phyloP scores from a whole-genome alignment of 2,329 filamentous ascomycete genomes.

The Pseudocercospora macadamiae region DNA sequence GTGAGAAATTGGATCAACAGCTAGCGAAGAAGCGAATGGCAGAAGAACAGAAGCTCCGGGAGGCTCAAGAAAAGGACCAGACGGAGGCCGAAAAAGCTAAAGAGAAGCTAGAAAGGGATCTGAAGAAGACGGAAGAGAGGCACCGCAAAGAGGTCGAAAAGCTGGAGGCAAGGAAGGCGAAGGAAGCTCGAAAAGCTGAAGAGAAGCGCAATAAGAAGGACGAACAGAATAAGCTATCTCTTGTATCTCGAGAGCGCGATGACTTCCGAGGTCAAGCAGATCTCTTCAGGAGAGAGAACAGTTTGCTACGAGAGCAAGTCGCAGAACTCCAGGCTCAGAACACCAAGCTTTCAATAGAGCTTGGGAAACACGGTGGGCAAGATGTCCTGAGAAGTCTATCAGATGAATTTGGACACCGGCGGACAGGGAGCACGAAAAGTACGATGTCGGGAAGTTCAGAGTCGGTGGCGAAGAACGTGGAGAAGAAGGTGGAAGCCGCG shows the following conservation, averaged over 20 bases:
- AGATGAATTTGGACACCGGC: conserved; percentile 19
- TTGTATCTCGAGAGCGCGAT: conserved; percentile 53
- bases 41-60: conserved; percentile 50
- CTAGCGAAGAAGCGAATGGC: conserved; percentile 60
- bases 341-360: conserved; percentile 50
- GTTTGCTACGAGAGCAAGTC: conserved; percentile 55
- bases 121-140: conserved; percentile 66
- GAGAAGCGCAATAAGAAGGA: conserved; percentile 50
- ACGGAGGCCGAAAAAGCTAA: conserved; percentile 62
- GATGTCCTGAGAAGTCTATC: conserved; percentile 29
- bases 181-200: conserved; percentile 46
- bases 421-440: conserved; percentile 24
- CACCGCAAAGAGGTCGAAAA: conserved; percentile 65
- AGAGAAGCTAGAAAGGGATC: conserved; percentile 66
- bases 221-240: conserved; percentile 52
- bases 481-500: not conserved
- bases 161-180: conserved; percentile 45
- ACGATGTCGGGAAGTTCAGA: conserved; percentile 4
- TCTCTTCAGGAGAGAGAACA: conserved; percentile 53
- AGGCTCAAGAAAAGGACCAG: conserved; percentile 41
- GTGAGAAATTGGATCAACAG: conserved; percentile 65
- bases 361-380: conserved; percentile 41
- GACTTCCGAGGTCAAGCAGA: conserved; percentile 51
- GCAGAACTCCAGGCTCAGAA: conserved; percentile 62
- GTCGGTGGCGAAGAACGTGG: not conserved